A percentile compares a stretch with the other conserved stretches of the same genome.
Evolutionary conservation across 495 filamentous ascomycete genomes (phyloP).

Genomic region (Echria macrotheca): DNA sequence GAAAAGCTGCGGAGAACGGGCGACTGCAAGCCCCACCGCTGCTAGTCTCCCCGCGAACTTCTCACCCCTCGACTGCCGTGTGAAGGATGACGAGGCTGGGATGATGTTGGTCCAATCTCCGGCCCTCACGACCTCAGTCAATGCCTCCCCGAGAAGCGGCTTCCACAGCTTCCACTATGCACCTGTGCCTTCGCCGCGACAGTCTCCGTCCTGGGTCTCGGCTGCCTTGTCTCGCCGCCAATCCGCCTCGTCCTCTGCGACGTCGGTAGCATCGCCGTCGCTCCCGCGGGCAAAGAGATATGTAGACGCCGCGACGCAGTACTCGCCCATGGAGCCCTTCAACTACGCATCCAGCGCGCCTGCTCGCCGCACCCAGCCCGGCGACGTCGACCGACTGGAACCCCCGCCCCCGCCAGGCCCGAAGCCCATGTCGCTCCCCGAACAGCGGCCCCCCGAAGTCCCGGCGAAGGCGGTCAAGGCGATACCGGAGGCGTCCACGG

Average conservation of each 20-base stretch:
- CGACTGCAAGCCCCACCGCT: conserved; percentile 14
- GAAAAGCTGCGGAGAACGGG: conserved; percentile 13
- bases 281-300: conserved; percentile 35
- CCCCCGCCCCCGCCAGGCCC: conserved; percentile 20
- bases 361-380: conserved; percentile 21
- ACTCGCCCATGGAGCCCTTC: conserved; percentile 49
- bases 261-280: conserved; percentile 31
- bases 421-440: conserved; percentile 21
- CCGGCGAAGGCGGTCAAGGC: conserved; percentile 12
- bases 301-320: conserved; percentile 54
- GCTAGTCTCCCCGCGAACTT: conserved; percentile 9
- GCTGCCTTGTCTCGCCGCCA: conserved; percentile 40
- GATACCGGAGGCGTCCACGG: conserved; percentile 5
- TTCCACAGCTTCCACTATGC: conserved; percentile 42
- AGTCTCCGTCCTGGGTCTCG: conserved; percentile 39
- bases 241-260: conserved; percentile 32
- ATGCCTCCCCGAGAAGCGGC: conserved; percentile 39
- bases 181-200: conserved; percentile 34
- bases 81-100: conserved; percentile 28
- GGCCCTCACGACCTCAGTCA: conserved; percentile 36
- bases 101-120: conserved; percentile 49
- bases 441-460: conserved; percentile 15
- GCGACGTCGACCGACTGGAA: conserved; percentile 18
- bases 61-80: conserved; percentile 12
- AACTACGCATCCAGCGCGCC: conserved; percentile 30